These are phyloP conservation scores for Trametes sanguinea DNA, from an alignment of 768 basidiomycete species.

Conservation along the genomic window DNA sequence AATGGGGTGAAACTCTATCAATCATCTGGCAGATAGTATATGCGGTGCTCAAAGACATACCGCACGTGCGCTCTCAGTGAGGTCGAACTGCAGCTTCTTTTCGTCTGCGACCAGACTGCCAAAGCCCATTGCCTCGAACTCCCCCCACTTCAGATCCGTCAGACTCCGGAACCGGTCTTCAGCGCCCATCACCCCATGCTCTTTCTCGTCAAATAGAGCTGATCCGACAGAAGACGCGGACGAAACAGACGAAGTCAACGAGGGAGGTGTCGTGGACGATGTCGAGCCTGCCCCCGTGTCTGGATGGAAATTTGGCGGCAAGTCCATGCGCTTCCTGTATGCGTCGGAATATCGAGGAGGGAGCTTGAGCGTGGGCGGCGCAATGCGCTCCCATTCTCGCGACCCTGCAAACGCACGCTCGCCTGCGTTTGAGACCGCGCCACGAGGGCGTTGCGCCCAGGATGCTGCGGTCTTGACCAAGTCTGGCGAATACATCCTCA, in stretches of 20 bases:
- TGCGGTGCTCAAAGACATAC: constrained; percentile 43
- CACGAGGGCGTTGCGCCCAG: constrained; percentile 46
- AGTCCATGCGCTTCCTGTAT: constrained; percentile 76
- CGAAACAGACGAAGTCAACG: constrained; percentile 36
- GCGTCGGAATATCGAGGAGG: constrained; percentile 71
- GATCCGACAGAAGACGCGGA: constrained; percentile 40
- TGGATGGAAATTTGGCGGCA: constrained; percentile 63
- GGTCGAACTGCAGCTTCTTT: constrained; percentile 88
- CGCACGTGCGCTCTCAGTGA: constrained; percentile 83
- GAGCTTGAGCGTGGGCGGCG: constrained; percentile 59
- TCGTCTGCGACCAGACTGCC: constrained; percentile 50
- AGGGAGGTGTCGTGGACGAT: constrained; percentile 39
- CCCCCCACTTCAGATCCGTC: constrained; percentile 89
- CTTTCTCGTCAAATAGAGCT: constrained; percentile 35
- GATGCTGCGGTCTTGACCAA: constrained; percentile 65
- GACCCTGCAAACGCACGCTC: constrained; percentile 55
- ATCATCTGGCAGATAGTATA: constrained; percentile 5
- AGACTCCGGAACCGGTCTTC: constrained; percentile 78
- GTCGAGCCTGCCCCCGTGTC: constrained; percentile 33
- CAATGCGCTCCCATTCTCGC: constrained; percentile 79
- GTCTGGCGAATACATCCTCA: constrained; percentile 86
- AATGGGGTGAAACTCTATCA: neutral
- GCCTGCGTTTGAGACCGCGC: constrained; percentile 26
- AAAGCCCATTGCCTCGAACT: constrained; percentile 87
- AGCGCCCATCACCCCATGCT: constrained; percentile 37